Evolutionary conservation across 768 basidiomycete genomes (phyloP).

Genomic region (Leccinum olivaceopallidum): DNA sequence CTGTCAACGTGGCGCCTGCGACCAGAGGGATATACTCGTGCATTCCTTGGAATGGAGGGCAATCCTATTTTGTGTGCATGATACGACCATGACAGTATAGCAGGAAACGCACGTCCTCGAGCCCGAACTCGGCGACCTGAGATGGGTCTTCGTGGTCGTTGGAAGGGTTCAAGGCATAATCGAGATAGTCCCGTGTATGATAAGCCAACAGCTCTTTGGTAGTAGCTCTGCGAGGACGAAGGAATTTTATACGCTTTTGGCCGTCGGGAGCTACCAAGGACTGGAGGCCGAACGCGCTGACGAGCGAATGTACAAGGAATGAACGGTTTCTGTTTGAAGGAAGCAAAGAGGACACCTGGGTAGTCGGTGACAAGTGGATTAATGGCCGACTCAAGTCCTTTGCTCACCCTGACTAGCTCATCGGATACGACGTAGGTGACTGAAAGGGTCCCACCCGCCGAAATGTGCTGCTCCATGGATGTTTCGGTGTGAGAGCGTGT

Average conservation of each 20-base stretch:
- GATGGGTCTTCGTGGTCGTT: constrained; percentile 26
- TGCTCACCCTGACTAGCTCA: constrained; percentile 52
- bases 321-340: constrained; percentile 73
- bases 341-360: constrained; percentile 52
- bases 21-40: constrained; percentile 67
- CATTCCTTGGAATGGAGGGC: constrained; percentile 73
- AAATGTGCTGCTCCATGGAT: constrained; percentile 13
- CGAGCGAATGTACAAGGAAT: constrained; percentile 62
- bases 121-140: constrained; percentile 47
- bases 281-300: constrained; percentile 53
- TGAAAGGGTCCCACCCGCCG: not conserved
- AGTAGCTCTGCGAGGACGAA: constrained; percentile 56
- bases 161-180: constrained; percentile 47
- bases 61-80: constrained; percentile 56
- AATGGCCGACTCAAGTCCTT: not conserved
- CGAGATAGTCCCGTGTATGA: constrained; percentile 72
- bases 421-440: constrained; percentile 58
- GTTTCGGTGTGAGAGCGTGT: not conserved
- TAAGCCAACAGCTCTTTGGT: constrained; percentile 60
- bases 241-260: constrained; percentile 38
- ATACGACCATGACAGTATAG: not conserved
- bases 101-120: constrained; percentile 51
- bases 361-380: not conserved
- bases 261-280: constrained; percentile 27
- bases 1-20: constrained; percentile 78